These are phyloP conservation scores for Rubroshorea leprosula DNA, from an alignment of 345 rosid species.

Conservation along the genomic window DNA sequence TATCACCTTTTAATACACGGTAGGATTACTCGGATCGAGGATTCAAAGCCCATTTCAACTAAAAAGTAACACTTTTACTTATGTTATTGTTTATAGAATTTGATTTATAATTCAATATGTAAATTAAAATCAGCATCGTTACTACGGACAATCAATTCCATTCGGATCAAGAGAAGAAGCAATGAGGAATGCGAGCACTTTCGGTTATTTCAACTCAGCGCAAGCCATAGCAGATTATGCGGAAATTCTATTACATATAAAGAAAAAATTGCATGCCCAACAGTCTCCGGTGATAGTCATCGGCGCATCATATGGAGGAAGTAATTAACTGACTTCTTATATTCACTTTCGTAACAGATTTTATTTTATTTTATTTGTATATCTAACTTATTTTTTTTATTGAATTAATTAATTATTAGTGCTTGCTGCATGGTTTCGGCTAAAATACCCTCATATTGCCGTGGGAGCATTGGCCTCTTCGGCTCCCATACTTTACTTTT, in stretches of 20 bases:
- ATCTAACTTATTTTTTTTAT: neutral
- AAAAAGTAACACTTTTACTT: neutral
- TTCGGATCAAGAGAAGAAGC: slow-evolving; percentile 42
- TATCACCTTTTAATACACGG: too few species aligned
- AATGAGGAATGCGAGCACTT: slow-evolving; percentile 47
- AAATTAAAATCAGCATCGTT: slow-evolving; percentile 47
- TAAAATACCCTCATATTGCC: slow-evolving; percentile 75
- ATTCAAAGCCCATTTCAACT: too few species aligned
- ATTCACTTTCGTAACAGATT: neutral
- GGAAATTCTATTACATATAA: slow-evolving; percentile 51
- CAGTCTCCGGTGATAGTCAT: slow-evolving; percentile 75
- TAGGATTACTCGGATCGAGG: too few species aligned
- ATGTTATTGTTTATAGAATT: neutral
- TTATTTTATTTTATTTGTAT: neutral
- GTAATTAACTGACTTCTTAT: slow-evolving; percentile 24
- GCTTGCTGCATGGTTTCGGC: slow-evolving; percentile 86
- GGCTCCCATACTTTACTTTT: slow-evolving; percentile 71
- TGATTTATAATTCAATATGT: slow-evolving; percentile 12
- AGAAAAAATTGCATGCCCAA: slow-evolving; percentile 66
- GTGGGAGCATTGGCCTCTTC: slow-evolving; percentile 84
- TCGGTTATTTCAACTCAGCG: slow-evolving; percentile 71
- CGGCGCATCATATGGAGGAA: slow-evolving; percentile 94
- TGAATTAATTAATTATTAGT: slow-evolving; percentile 23
- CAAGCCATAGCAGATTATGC: slow-evolving; percentile 84
- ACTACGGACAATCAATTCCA: slow-evolving; percentile 68